Base-by-base conservation (phyloP, 116 monocot species). In the Papilionanthe hybrid region DNA sequence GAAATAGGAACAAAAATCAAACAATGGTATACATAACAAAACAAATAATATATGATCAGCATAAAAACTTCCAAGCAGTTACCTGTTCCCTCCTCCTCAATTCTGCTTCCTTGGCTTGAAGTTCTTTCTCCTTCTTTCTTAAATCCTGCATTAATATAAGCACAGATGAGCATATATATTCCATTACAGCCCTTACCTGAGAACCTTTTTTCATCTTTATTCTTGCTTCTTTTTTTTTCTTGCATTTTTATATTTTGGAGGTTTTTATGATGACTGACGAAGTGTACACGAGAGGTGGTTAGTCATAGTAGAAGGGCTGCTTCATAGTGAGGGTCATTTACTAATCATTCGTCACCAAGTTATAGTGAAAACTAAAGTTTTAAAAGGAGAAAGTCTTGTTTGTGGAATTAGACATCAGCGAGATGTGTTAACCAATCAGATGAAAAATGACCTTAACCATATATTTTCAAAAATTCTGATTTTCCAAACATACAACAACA, bases 71-170 rank as follows among this genome's bases (percentile, higher is more conserved):
- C 69, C 69, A 71, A 25, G 63, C 0, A 42, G 57, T 67, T 29
- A 82, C 82, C 78, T 82, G 78, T 48, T 82, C 82, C 71, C 82
- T 71, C 72, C 27, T 82, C 41, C 57, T 78, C 78, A 82, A 82
- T 32, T 82, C 82, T 58, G 72, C 82, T 78, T 82, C 82, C 82
- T 78, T 78, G 5, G 82, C 78, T 82, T 71, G 78, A 78, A 82
- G 55, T 8, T 82, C 82, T 72, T 32, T 82, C 25, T 77, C 82
- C 78, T 69, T 82, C 78, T 82, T 78, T 72, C 78, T 82, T 4
- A 30, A 17, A 72, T 78, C 82, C 78, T 78, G 27, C 41, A 78
- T 29, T 20, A 73, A 43, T 27, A 48, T 50, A 75, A 75, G 75
- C 22, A 50, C 15, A 12, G 2, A 49, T 15, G 20, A 75, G 48